Base-by-base conservation (phyloP, 2,329 filamentous ascomycete genomes). In the Colletotrichum gigasporum region DNA sequence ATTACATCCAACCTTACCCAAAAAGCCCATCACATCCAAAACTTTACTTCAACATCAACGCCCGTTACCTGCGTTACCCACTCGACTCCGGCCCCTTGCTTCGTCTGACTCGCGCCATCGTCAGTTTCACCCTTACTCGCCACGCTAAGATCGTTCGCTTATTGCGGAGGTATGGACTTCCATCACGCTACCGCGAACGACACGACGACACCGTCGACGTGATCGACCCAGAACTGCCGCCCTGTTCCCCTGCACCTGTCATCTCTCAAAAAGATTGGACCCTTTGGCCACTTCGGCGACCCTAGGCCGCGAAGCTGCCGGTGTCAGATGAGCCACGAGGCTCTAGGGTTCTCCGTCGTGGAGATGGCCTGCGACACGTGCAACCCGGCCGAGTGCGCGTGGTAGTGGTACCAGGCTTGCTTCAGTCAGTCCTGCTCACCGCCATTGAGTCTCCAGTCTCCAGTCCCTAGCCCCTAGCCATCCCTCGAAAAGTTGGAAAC, bases 41-140 rank as follows among this genome's bases (percentile, higher is more conserved):
- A 28, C 34, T 30, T 20, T 59, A 54, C 41, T 45, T 37, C 34
- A 60, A n/a, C 6, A 26, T 24, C 28, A 60, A 47, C 45, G 30
- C 8, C 26, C 8, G 16, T n/a, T 39, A 16, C 16, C 51, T 32
- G 30, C 2, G 8, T 11, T 18, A 52, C 34, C 51, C 47, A 35
- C 35, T 32, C 9, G n/a, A 24, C 10, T 10, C 34, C 5, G 2
- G 4, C 22, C 37, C 26, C 41, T 47, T 37, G 55, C 26, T 42
- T 32, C n/a, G 16, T 41, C 39, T 64, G 48, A 64, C 61, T 64
- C 55, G 55, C 48, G 56, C 14, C 26, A 64, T 54, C 48, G 55
- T 44, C 41, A 39, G 41, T 20, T 52, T 52, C 26, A 16, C 39
- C 57, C 22, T 30, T 14, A 12, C 18, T 4, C 24, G 30, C 22